phyloP scores from a whole-genome alignment of 768 basidiomycete species.

The Serendipita indica region DNA sequence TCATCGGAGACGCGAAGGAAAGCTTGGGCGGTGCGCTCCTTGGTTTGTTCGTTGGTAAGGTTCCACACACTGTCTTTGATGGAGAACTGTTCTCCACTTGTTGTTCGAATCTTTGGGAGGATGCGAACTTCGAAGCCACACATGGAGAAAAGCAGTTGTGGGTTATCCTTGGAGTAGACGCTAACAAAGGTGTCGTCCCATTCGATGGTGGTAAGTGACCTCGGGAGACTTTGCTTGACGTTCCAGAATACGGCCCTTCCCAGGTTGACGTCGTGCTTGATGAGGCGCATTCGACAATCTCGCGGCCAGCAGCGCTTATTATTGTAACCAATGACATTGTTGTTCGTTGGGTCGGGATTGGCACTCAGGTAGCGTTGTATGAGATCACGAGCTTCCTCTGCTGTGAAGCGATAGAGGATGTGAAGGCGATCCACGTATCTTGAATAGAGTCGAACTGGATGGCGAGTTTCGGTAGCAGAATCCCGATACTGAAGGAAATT shows the following conservation, averaged over 20 bases:
- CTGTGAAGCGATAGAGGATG: slow-evolving; percentile 93
- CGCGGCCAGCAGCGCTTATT: slow-evolving; percentile 99
- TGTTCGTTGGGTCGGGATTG: slow-evolving; percentile 96
- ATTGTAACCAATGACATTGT: slow-evolving; percentile 98
- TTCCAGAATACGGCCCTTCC: slow-evolving; percentile 99
- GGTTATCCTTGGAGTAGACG: slow-evolving; percentile 95
- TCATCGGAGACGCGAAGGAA: slow-evolving; percentile 97
- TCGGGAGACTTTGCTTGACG: slow-evolving; percentile 88
- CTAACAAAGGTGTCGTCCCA: slow-evolving; percentile 98
- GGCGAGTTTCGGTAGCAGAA: slow-evolving; percentile 84
- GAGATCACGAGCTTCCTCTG: slow-evolving; percentile 91
- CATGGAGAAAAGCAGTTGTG: slow-evolving; percentile 96
- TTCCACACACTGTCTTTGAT: slow-evolving; percentile 95
- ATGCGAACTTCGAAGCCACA: slow-evolving; percentile 98
- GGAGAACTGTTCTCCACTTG: slow-evolving; percentile 94
- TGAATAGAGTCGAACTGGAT: slow-evolving; percentile 96
- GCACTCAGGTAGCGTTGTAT: slow-evolving; percentile 96
- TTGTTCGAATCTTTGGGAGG: slow-evolving; percentile 86
- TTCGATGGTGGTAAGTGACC: slow-evolving; percentile 94
- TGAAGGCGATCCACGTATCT: slow-evolving; percentile 92
- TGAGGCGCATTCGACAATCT: slow-evolving; percentile 96
- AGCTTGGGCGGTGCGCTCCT: slow-evolving; percentile 94
- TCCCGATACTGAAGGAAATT: slow-evolving; percentile 97
- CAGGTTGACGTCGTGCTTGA: slow-evolving; percentile 98
- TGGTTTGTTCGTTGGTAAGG: slow-evolving; percentile 89